These are phyloP conservation scores for Eucalyptus marginata DNA, from an alignment of 345 rosid species.

Conservation along the genomic window DNA sequence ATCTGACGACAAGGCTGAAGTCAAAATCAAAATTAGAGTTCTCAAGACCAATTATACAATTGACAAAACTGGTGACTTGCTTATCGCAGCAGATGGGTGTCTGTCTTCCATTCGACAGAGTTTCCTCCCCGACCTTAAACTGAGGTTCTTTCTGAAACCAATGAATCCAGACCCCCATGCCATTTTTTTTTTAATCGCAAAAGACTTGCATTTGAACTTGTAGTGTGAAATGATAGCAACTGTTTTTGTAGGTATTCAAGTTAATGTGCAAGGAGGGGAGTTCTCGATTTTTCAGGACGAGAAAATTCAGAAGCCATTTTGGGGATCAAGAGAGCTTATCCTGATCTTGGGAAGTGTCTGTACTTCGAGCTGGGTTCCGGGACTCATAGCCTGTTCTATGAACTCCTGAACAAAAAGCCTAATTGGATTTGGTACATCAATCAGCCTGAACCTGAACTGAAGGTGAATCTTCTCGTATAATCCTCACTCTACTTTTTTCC, in stretches of 20 bases:
- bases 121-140: constrained; percentile 44
- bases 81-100: constrained; percentile 80
- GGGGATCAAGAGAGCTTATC: constrained; percentile 36
- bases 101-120: constrained; percentile 48
- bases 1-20: constrained; percentile 27
- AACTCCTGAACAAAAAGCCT: constrained; percentile 38
- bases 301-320: constrained; percentile 33
- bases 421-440: constrained; percentile 79
- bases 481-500: neutral
- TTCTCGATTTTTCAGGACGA: constrained; percentile 43
- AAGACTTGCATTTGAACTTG: neutral
- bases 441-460: constrained; percentile 55
- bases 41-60: constrained; percentile 23
- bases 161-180: neutral
- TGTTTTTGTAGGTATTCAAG: constrained; percentile 52
- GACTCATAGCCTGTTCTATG: constrained; percentile 48
- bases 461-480: constrained; percentile 19
- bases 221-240: neutral
- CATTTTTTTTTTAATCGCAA: neutral
- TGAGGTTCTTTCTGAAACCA: constrained; percentile 33
- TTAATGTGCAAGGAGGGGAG: constrained; percentile 78
- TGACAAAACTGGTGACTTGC: constrained; percentile 48
- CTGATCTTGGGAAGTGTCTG: constrained; percentile 58
- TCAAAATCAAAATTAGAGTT: constrained; percentile 35
- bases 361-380: constrained; percentile 37